Evolutionary conservation across 257 asterid genomes (phyloP).

Genomic region (Gentiana dahurica): DNA sequence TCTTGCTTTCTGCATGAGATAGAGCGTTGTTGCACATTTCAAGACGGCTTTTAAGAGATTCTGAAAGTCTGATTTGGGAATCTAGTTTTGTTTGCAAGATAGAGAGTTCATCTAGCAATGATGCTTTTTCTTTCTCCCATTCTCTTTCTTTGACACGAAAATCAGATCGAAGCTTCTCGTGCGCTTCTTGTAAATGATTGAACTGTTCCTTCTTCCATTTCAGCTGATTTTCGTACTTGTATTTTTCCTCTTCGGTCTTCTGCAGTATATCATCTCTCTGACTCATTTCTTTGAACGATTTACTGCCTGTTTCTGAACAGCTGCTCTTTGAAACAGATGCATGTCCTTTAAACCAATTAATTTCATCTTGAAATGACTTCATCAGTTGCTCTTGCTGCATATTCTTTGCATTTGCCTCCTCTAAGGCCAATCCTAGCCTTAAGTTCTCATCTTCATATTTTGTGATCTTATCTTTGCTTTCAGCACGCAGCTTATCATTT

Average conservation of each 20-base stretch:
- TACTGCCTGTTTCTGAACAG: slow-evolving; percentile 22
- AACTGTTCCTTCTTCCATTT: slow-evolving; percentile 93
- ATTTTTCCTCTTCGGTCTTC: slow-evolving; percentile 50
- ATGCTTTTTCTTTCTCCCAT: slow-evolving; percentile 67
- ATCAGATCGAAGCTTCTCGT: slow-evolving; percentile 44
- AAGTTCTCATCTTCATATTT: slow-evolving; percentile 50
- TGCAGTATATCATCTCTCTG: slow-evolving; percentile 42
- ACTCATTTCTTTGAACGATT: slow-evolving; percentile 22
- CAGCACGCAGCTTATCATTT: slow-evolving; percentile 52
- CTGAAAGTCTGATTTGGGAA: slow-evolving; percentile 61
- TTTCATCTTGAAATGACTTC: slow-evolving; percentile 36
- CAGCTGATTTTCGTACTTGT: slow-evolving; percentile 52
- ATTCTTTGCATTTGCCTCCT: slow-evolving; percentile 47
- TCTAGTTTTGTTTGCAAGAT: slow-evolving; percentile 44
- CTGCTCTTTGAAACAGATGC: slow-evolving; percentile 29
- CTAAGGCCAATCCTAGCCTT: slow-evolving; percentile 50
- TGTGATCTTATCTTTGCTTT: slow-evolving; percentile 36
- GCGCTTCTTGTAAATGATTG: slow-evolving; percentile 71
- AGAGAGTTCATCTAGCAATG: slow-evolving; percentile 52
- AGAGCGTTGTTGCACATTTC: slow-evolving; percentile 75
- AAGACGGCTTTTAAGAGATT: slow-evolving; percentile 47
- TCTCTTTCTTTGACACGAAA: slow-evolving; percentile 49
- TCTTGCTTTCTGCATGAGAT: slow-evolving; percentile 74
- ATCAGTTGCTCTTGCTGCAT: slow-evolving; percentile 45
- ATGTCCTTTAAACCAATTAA: slow-evolving; percentile 42